phyloP scores from a whole-genome alignment of 2,329 filamentous ascomycete species.

The Colletotrichum somersetense region DNA sequence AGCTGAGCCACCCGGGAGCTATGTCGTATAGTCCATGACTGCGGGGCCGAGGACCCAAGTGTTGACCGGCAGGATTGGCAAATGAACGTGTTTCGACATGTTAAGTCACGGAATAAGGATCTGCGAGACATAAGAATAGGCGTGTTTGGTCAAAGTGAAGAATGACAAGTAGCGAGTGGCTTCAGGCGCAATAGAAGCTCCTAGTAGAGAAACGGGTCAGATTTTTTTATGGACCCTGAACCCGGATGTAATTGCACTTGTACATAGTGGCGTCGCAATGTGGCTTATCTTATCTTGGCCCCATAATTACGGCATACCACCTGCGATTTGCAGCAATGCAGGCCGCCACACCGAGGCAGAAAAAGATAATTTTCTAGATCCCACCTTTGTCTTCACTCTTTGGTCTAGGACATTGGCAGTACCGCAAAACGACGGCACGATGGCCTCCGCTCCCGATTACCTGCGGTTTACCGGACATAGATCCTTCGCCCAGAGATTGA shows the following conservation, averaged over 20 bases:
- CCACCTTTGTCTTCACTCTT: constrained; percentile 16
- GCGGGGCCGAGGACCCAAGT: constrained; percentile 48
- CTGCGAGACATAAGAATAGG: constrained; percentile 42
- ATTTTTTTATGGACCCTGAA: constrained; percentile 41
- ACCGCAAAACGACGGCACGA: constrained; percentile 46
- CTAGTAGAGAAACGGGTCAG: constrained; percentile 18
- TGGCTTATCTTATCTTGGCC: constrained; percentile 41
- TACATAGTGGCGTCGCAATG: constrained; percentile 8
- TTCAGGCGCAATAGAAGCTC: constrained; percentile 21
- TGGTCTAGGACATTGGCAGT: constrained; percentile 16
- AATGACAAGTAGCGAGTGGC: background rate
- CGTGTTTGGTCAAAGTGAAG: constrained; percentile 18
- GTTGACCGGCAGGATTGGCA: constrained; percentile 54
- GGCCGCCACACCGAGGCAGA: constrained; percentile 49
- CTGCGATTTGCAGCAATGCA: constrained; percentile 42
- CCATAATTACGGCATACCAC: constrained; percentile 46
- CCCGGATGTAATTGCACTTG: constrained; percentile 1
- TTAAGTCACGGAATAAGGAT: constrained; percentile 51
- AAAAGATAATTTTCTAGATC: constrained; percentile 51
- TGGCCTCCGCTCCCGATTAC: constrained; percentile 64
- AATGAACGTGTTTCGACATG: constrained; percentile 52
- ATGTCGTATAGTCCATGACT: constrained; percentile 48
- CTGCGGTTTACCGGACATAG: constrained; percentile 87
- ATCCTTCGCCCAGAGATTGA: constrained; percentile 84
- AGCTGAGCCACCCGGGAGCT: constrained; percentile 48